Evolutionary conservation across 768 basidiomycete species (phyloP), one percentile per base, ranked within the genome.

Genomic region (Mycena olivaceomarginata): DNA sequence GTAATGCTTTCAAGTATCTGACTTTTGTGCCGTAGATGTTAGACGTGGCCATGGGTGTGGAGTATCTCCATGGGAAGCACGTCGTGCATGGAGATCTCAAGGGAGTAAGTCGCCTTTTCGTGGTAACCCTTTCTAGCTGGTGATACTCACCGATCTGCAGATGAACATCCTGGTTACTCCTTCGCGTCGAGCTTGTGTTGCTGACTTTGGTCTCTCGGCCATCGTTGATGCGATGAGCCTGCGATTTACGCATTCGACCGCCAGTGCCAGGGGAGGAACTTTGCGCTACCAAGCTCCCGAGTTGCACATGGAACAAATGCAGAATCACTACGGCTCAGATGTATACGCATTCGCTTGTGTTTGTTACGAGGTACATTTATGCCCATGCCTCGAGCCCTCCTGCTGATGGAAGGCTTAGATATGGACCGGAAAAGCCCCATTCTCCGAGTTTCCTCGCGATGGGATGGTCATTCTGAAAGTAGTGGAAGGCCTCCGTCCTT

Each of bases 31-130:
- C 15, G 15, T 57, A 75, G 74, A 75, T 75, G 16, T 37, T 75
- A n/a, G 70, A 72, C 51, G 48, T 72, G 22, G 70, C 70, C 31
- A 45, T 64, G 46, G 70, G 70, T 6, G 46, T 72, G 37, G 39
- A 64, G 15, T 79, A 81, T 70, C 63, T 81, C 5, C 80, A 81
- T 40, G 31, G 69, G 11, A 37, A 59, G n/a, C 40, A 40, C n/a
- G 70, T 81, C 12, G 71, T 81, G 10, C 80, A 81, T 51, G 80
- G 78, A 13, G 80, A 81, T 74, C 71, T 81, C 48, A 81, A 81
- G 46, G 75, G 74, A n/a, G 80, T 79, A 64, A 16, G 80, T 51
- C n/a, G 16, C 22, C 40, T 59, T 10, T 25, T 31, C 31, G 31
- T 4, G 31, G 31, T 31, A 22, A 31, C 31, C 31, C 37, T 59